Evolutionary conservation across 1,139 yeast species (phyloP).

Genomic region (Suhomyces panamericanus): DNA sequence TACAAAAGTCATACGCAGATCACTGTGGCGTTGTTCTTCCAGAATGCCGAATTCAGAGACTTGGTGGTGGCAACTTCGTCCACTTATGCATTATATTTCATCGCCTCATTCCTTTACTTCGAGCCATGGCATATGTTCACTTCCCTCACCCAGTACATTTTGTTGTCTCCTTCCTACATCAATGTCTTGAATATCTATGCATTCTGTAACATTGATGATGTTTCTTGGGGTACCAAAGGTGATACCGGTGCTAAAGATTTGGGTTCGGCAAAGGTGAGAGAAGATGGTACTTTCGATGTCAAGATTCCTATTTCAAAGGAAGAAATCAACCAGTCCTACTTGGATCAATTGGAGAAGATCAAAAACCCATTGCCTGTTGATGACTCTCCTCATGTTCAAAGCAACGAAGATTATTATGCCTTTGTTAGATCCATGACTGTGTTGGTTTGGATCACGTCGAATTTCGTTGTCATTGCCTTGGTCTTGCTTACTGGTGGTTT

Average conservation of each 20-base stretch:
- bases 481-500: slow-evolving; percentile 73
- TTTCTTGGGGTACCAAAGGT: slow-evolving; percentile 55
- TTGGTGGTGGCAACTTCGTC: slow-evolving; percentile 50
- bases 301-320: slow-evolving; percentile 66
- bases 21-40: slow-evolving; percentile 41
- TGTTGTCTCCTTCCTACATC: slow-evolving; percentile 49
- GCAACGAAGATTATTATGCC: slow-evolving; percentile 72
- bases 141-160: slow-evolving; percentile 46
- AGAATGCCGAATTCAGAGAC: slow-evolving; percentile 47
- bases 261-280: slow-evolving; percentile 62
- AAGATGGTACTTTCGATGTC: slow-evolving; percentile 64
- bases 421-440: slow-evolving; percentile 79
- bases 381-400: slow-evolving; percentile 37
- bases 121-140: slow-evolving; percentile 58
- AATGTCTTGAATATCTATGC: slow-evolving; percentile 52
- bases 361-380: slow-evolving; percentile 37
- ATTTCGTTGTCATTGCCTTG: slow-evolving; percentile 68
- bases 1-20: slow-evolving; percentile 31
- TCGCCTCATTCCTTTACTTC: slow-evolving; percentile 48
- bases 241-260: slow-evolving; percentile 46
- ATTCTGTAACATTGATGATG: slow-evolving; percentile 51
- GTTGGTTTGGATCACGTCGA: slow-evolving; percentile 75
- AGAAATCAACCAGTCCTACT: slow-evolving; percentile 61
- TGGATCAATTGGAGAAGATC: slow-evolving; percentile 64
- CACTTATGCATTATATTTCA: slow-evolving; percentile 47